These are phyloP conservation scores for Striga hermonthica DNA, from an alignment of 305 asterid species.

Conservation along the genomic window DNA sequence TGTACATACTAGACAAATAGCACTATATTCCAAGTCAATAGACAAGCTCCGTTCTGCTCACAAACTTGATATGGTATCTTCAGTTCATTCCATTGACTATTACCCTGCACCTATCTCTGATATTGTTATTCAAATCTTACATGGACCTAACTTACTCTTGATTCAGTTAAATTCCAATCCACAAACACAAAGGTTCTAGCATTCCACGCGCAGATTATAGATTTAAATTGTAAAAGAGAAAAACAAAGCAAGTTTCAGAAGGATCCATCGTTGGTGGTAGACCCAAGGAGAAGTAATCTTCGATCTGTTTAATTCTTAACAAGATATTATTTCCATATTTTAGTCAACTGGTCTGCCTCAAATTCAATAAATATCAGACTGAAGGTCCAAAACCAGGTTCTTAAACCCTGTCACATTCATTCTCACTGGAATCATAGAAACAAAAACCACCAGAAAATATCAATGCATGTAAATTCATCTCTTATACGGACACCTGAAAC, in stretches of 20 bases:
- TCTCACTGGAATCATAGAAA: background rate
- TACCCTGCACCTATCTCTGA: background rate
- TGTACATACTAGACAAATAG: background rate
- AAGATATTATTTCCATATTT: no score
- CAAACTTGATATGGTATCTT: background rate
- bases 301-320: no score
- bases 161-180: slow-evolving; percentile 11
- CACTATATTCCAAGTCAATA: slow-evolving; percentile 13
- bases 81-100: slow-evolving; percentile 9
- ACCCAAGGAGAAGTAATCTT: no score
- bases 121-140: slow-evolving; percentile 4
- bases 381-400: no score
- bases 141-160: background rate
- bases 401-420: no score
- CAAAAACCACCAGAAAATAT: background rate
- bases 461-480: background rate
- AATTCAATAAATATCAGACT: no score
- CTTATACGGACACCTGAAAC: background rate
- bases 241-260: background rate
- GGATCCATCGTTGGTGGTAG: no score
- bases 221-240: background rate
- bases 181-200: background rate
- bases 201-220: background rate
- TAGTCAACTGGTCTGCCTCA: no score
- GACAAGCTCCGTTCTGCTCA: slow-evolving; percentile 15